A percentile compares a stretch with the other conserved stretches of the same genome.
Conservation (phyloP, 73 alveolate genomes). For the Tetrahymena elliotti region DNA sequence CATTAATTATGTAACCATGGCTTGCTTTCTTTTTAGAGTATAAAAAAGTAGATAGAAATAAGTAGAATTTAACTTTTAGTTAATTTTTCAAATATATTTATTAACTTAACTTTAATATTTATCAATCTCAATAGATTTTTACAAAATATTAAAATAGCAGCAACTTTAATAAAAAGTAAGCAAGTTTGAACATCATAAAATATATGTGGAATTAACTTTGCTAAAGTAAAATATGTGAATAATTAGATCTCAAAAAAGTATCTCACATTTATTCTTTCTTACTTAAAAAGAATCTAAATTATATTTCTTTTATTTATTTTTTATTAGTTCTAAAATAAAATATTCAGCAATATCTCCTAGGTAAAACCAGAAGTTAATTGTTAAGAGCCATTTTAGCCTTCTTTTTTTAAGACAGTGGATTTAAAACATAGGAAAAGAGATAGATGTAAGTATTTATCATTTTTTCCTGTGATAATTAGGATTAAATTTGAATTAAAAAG, state of each 20-base stretch:
- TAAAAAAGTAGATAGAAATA: neutral
- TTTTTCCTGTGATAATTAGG: neutral
- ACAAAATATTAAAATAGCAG: too few species aligned
- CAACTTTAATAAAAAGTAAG: neutral
- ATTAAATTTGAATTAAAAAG: neutral
- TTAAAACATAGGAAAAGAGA: neutral
- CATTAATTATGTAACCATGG: neutral
- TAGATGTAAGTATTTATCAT: neutral
- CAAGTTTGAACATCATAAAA: neutral
- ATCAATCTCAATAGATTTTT: neutral
- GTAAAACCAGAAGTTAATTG: neutral
- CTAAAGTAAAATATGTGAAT: neutral
- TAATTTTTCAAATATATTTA: neutral
- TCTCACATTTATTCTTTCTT: neutral
- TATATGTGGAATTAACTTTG: neutral
- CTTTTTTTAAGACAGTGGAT: neutral
- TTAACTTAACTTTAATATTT: neutral
- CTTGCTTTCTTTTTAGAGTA: too few species aligned
- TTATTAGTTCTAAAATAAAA: neutral
- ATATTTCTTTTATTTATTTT: neutral
- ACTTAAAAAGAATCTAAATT: neutral
- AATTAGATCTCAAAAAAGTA: neutral
- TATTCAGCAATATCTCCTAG: neutral
- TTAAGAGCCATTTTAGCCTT: neutral
- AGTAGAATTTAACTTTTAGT: neutral